phyloP scores from a whole-genome alignment of 257 asterid species.

The Ballota nigra region DNA sequence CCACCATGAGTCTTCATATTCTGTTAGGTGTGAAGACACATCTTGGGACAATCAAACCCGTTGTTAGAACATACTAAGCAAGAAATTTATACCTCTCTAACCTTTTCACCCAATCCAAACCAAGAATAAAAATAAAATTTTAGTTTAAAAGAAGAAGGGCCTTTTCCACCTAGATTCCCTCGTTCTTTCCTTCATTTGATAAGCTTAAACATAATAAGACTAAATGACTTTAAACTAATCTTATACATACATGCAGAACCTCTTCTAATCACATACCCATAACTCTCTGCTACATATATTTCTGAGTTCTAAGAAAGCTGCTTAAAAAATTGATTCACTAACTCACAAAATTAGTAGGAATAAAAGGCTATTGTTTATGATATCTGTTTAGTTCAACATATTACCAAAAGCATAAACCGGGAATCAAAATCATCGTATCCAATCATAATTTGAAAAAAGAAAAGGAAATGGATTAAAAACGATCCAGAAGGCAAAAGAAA shows the following conservation, averaged over 20 bases:
- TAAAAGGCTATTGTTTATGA: neutral
- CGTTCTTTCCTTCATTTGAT: neutral
- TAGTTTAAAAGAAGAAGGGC: neutral
- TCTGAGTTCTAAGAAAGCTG: neutral
- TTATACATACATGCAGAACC: neutral
- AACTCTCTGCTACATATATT: neutral
- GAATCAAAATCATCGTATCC: slow-evolving; percentile 10
- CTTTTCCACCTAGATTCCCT: neutral
- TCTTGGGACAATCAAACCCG: neutral
- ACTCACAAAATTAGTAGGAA: slow-evolving; percentile 12
- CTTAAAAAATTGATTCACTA: neutral
- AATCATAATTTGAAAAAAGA: neutral
- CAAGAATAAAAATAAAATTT: neutral
- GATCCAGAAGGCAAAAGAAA: neutral
- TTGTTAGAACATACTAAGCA: neutral
- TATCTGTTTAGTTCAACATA: neutral
- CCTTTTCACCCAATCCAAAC: neutral
- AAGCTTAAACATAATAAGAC: neutral
- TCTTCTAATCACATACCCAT: neutral
- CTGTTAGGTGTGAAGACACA: neutral
- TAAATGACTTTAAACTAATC: neutral
- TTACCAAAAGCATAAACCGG: neutral
- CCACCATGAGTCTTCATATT: neutral
- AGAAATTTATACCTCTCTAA: neutral
- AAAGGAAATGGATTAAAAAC: neutral